A percentile compares a stretch with the other conserved stretches of the same genome.
Conservation (phyloP, 1,139 yeast species). For the Yamadazyma kanchanaburiensis region DNA sequence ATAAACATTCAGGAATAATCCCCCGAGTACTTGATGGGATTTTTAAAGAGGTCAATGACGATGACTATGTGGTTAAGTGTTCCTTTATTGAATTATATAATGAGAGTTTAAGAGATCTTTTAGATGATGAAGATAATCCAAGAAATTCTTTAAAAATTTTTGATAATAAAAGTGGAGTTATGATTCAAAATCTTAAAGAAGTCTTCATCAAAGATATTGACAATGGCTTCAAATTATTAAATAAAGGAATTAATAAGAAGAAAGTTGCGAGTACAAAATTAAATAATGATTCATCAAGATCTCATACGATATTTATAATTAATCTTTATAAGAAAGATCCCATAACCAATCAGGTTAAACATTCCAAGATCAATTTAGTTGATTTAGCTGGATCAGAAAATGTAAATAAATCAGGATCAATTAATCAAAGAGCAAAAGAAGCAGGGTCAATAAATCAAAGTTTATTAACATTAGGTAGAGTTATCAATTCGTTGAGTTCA, state of each 20-base stretch:
- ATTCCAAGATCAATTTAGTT: constrained; percentile 73
- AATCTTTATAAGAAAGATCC: constrained; percentile 47
- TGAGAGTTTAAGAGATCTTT: constrained; percentile 65
- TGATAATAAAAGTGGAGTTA: constrained; percentile 33
- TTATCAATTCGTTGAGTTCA: constrained; percentile 62
- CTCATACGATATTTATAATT: constrained; percentile 71
- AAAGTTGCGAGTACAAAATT: constrained; percentile 68
- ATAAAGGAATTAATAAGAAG: constrained; percentile 53
- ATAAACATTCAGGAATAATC: constrained; percentile 55
- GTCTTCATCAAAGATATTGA: constrained; percentile 48
- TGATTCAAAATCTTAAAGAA: constrained; percentile 57
- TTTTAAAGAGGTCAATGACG: constrained; percentile 32
- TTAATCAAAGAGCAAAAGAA: constrained; percentile 75
- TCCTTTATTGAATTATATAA: constrained; percentile 74
- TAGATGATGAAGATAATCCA: constrained; percentile 30
- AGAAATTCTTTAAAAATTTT: constrained; percentile 42
- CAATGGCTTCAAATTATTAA: constrained; percentile 53
- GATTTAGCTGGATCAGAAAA: constrained; percentile 91
- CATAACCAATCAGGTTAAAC: constrained; percentile 39
- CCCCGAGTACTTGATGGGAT: constrained; percentile 61
- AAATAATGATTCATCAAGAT: constrained; percentile 67
- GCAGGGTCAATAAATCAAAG: constrained; percentile 89
- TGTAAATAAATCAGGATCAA: constrained; percentile 75
- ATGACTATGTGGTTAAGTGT: constrained; percentile 62
- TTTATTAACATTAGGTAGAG: constrained; percentile 77